phyloP scores from a whole-genome alignment of 148 eudicot genomes.

The Cornus suecica region DNA sequence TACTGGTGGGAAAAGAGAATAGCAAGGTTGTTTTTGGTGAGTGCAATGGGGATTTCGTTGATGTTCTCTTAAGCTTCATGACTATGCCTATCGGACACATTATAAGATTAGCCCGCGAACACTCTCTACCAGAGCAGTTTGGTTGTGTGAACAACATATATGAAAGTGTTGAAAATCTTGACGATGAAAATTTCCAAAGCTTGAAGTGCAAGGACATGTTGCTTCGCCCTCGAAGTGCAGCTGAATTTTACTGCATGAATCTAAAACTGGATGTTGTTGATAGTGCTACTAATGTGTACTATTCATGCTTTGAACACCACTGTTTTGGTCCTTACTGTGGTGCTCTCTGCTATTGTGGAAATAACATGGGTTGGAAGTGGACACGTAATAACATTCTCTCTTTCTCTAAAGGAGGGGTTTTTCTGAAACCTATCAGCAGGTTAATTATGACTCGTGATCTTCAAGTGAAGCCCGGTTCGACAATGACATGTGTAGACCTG shows the following conservation, averaged over 20 bases:
- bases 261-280: too few species aligned
- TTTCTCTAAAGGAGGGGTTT: not conserved
- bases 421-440: not conserved
- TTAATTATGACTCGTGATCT: constrained; percentile 2
- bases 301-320: not conserved
- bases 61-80: constrained; percentile 17
- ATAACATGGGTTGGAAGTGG: rapidly evolving
- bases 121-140: constrained; percentile 3
- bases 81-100: constrained; percentile 11
- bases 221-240: constrained; percentile 20
- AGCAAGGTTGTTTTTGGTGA: constrained; percentile 12
- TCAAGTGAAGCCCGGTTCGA: not conserved
- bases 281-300: not conserved
- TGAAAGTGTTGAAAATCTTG: constrained; percentile 12
- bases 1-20: constrained; percentile 17
- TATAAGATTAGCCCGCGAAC: not conserved
- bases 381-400: not conserved
- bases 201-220: constrained; percentile 1
- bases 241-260: constrained; percentile 4
- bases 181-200: not conserved
- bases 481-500: not conserved
- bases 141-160: constrained; percentile 17
- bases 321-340: not conserved
- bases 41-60: constrained; percentile 15
- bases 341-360: not conserved